Evolutionary conservation across 169 alveolate genomes (phyloP).

Genomic region (Eimeria zaria): DNA sequence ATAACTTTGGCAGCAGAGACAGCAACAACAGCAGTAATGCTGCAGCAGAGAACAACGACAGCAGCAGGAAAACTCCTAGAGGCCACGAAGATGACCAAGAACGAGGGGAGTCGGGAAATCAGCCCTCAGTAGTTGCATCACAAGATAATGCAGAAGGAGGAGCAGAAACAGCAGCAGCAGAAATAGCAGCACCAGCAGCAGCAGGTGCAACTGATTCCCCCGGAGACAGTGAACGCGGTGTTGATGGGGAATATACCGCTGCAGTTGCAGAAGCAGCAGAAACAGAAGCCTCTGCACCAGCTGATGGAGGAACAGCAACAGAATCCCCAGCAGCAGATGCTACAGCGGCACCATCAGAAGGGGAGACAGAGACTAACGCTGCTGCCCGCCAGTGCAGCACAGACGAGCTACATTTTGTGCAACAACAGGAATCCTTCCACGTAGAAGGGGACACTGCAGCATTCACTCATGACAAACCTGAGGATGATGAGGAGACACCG

Average conservation of each 20-base stretch:
- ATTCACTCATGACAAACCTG: neutral
- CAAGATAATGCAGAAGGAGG: neutral
- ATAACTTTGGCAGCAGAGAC: neutral
- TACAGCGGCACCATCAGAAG: neutral
- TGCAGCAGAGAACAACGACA: neutral
- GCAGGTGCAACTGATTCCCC: neutral
- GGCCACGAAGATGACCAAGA: neutral
- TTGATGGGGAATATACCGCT: neutral
- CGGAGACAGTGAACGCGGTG: neutral
- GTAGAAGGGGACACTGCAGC: neutral
- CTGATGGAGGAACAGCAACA: no score
- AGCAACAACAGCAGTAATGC: neutral
- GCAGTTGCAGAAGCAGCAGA: constrained; percentile 7
- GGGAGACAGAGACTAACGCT: neutral
- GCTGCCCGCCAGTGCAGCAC: neutral
- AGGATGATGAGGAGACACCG: neutral
- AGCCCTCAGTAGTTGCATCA: neutral
- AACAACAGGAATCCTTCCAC: neutral
- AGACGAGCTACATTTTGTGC: neutral
- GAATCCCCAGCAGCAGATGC: neutral
- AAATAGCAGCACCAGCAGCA: neutral
- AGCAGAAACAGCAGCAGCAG: neutral
- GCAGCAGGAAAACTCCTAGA: neutral
- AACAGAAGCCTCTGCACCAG: neutral
- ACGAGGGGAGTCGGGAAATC: neutral